Percentiles rank a stretch among this genome's conserved stretches.
These are phyloP conservation scores for Chlamydomonas reinhardtii DNA, from an alignment of 163 green algal species.

Conservation along the genomic window DNA sequence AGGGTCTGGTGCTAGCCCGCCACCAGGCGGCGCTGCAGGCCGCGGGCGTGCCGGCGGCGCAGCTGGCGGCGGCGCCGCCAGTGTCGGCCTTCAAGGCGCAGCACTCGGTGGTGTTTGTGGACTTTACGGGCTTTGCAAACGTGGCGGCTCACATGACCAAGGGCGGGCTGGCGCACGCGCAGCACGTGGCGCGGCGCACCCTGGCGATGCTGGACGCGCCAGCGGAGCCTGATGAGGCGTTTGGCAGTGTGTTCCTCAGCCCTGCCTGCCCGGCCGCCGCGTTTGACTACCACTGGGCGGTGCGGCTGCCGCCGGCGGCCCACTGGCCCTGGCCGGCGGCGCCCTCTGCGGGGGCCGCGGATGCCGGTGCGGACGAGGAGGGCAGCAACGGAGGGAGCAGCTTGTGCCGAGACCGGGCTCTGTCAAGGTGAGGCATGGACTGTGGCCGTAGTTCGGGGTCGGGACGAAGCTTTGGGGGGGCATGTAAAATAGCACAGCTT, in stretches of 20 bases:
- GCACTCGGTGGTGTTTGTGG: constrained; percentile 35
- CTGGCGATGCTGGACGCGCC: constrained; percentile 58
- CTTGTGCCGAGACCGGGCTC: constrained; percentile 1
- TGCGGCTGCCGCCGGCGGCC: constrained; percentile 43
- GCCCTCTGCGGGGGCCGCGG: no score
- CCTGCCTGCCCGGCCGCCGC: background rate
- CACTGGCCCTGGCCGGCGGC: background rate
- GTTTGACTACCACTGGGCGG: constrained; percentile 66
- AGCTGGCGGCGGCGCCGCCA: constrained; percentile 2
- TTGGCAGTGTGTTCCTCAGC: constrained; percentile 62
- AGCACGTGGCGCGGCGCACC: constrained; percentile 51
- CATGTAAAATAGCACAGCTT: background rate
- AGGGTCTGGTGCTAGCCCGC: constrained; percentile 58
- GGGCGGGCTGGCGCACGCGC: constrained; percentile 56
- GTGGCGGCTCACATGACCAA: constrained; percentile 58
- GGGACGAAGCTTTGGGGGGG: no score
- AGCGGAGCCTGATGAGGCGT: constrained; percentile 63
- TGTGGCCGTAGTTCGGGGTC: no score
- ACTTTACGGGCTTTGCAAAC: constrained; percentile 68
- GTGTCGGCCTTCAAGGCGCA: constrained; percentile 30
- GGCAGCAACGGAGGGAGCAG: background rate
- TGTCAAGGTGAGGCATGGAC: constrained; percentile 18
- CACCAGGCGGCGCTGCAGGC: background rate
- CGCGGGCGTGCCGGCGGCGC: background rate
- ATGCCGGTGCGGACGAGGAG: background rate